A percentile compares a stretch with the other conserved stretches of the same genome.
Evolutionary conservation across 139 green algal species (phyloP).

Genomic region (Chlorella sp.): DNA sequence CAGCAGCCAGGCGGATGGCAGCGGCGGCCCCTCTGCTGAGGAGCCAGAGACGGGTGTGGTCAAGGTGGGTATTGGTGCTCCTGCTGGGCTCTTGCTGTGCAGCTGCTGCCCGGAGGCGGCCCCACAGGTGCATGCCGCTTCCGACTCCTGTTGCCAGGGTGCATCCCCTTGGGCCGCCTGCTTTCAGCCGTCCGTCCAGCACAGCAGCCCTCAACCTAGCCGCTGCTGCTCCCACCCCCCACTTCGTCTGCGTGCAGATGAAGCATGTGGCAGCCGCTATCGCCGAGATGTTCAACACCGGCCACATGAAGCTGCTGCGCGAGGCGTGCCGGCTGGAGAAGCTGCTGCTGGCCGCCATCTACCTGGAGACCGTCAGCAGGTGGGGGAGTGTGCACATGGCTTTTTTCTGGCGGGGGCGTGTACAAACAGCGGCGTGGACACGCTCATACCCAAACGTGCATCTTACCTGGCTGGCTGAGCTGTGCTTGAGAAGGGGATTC

Average conservation of each 20-base stretch:
- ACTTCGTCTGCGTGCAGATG: constrained; percentile 25
- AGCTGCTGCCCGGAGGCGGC: no score
- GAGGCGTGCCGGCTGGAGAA: constrained; percentile 62
- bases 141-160: no score
- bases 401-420: no score
- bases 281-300: constrained; percentile 66
- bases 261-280: constrained; percentile 62
- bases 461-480: no score
- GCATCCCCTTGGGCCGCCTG: no score
- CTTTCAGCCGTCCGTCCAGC: no score
- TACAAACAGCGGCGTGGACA: no score
- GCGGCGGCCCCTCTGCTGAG: not conserved
- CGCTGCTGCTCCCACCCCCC: not conserved
- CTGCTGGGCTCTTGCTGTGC: no score
- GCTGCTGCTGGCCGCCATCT: constrained; percentile 73
- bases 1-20: not conserved
- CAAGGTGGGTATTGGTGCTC: constrained; percentile 22
- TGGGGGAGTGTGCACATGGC: not conserved
- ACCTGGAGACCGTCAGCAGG: constrained; percentile 64
- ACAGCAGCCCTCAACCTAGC: no score
- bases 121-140: no score
- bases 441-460: no score
- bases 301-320: constrained; percentile 73
- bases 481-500: no score
- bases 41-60: constrained; percentile 14